phyloP scores from a whole-genome alignment of 352 stramenopile species.

The Phytopythium sindhum region DNA sequence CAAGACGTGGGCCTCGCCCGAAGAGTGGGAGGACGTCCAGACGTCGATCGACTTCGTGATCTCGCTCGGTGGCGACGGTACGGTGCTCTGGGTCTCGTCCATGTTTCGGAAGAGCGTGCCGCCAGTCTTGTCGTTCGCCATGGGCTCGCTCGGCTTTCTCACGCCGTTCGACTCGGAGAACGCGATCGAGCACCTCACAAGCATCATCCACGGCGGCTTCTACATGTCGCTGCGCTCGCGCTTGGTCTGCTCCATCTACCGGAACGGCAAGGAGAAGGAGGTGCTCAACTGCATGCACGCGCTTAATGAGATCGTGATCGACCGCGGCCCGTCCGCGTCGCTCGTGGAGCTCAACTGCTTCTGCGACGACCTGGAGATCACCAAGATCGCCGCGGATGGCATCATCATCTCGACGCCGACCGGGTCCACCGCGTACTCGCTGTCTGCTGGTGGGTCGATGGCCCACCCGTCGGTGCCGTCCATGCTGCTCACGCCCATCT shows the following conservation, averaged over 20 bases:
- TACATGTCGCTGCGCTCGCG: slow-evolving; percentile 81
- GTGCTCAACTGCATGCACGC: slow-evolving; percentile 83
- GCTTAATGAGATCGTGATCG: slow-evolving; percentile 98
- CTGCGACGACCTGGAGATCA: slow-evolving; percentile 95
- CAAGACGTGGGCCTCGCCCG: slow-evolving; percentile 56
- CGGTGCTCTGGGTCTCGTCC: slow-evolving; percentile 85
- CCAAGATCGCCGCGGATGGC: slow-evolving; percentile 94
- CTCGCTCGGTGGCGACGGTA: slow-evolving; percentile 95
- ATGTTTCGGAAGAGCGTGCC: slow-evolving; percentile 91
- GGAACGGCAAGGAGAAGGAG: slow-evolving; percentile 49
- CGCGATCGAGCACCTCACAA: slow-evolving; percentile 63
- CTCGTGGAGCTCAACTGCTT: slow-evolving; percentile 97
- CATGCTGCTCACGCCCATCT: slow-evolving; percentile 99
- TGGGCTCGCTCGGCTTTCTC: slow-evolving; percentile 96
- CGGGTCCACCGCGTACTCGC: slow-evolving; percentile 97
- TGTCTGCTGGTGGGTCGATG: slow-evolving; percentile 97
- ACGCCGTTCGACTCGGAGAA: slow-evolving; percentile 90
- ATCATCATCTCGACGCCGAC: slow-evolving; percentile 98
- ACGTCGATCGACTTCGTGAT: slow-evolving; percentile 89
- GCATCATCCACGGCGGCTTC: slow-evolving; percentile 78
- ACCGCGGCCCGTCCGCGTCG: slow-evolving; percentile 86
- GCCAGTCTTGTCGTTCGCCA: slow-evolving; percentile 93
- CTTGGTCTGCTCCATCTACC: slow-evolving; percentile 68
- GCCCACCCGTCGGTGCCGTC: slow-evolving; percentile 96
- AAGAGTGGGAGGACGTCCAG: slow-evolving; percentile 71